Percentiles rank a stretch among this genome's conserved stretches.
Evolutionary conservation across 257 asterid species (phyloP).

Genomic region (Solanum chmielewskii): DNA sequence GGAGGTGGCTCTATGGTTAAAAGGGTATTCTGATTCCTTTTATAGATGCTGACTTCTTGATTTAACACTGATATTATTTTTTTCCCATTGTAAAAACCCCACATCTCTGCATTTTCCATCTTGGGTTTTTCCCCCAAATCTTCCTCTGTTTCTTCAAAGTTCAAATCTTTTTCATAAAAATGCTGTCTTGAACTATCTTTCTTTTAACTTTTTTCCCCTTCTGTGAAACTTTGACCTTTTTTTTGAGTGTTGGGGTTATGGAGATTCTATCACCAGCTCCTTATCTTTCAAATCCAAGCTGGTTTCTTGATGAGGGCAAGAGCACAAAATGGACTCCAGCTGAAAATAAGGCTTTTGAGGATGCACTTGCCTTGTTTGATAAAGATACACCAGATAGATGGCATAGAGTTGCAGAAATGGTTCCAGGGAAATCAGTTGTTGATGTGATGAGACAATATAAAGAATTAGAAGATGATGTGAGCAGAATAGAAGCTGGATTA

Average conservation of each 20-base stretch:
- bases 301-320: constrained; percentile 47
- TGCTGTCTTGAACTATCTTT: background rate
- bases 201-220: background rate
- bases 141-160: constrained; percentile 7
- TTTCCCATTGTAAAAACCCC: constrained; percentile 33
- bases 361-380: constrained; percentile 79
- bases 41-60: constrained; percentile 32
- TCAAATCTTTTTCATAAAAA: background rate
- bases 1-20: constrained; percentile 39
- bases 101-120: constrained; percentile 25
- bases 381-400: constrained; percentile 82
- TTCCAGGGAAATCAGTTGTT: constrained; percentile 69
- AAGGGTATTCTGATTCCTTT: constrained; percentile 73
- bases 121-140: constrained; percentile 4
- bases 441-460: constrained; percentile 79
- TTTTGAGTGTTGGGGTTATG: constrained; percentile 48
- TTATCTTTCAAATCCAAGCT: constrained; percentile 36
- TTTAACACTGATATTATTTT: constrained; percentile 33
- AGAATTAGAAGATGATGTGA: constrained; percentile 81
- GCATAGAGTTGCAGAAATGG: constrained; percentile 84
- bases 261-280: constrained; percentile 73
- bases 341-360: constrained; percentile 86
- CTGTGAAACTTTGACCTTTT: background rate
- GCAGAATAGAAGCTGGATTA: constrained; percentile 81
- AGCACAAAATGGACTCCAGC: constrained; percentile 67